Percentiles rank a stretch among this genome's conserved stretches.
These are phyloP conservation scores for Puya raimondii DNA, from an alignment of 176 grass and related monocot species.

Conservation along the genomic window DNA sequence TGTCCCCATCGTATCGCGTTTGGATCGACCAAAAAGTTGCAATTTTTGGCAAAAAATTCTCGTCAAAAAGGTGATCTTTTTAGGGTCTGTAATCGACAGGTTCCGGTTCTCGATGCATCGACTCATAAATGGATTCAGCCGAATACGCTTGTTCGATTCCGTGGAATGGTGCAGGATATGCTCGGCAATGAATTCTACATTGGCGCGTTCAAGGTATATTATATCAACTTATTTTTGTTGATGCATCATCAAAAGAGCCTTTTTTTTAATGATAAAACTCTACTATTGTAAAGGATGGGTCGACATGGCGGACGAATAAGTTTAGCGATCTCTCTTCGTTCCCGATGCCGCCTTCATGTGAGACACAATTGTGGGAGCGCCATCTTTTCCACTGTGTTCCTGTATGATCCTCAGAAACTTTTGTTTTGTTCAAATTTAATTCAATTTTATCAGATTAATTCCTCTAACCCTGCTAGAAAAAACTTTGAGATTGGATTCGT, in stretches of 20 bases:
- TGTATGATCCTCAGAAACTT: constrained; percentile 29
- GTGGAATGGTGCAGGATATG: constrained; percentile 97
- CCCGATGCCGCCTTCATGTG: constrained; percentile 41
- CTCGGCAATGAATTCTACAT: constrained; percentile 80
- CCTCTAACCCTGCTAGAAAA: too few species aligned
- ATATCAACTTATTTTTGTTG: not conserved
- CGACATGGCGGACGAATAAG: constrained; percentile 90
- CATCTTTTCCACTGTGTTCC: constrained; percentile 77
- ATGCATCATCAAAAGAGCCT: too few species aligned
- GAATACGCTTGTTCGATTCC: constrained; percentile 76
- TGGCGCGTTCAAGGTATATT: constrained; percentile 76
- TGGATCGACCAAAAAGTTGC: not conserved
- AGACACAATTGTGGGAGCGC: constrained; percentile 83
- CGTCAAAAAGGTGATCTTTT: not conserved
- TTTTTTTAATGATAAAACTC: not conserved
- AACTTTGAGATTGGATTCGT: too few species aligned
- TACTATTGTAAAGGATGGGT: constrained; percentile 44
- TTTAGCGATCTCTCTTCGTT: constrained; percentile 57
- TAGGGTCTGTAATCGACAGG: constrained; percentile 16
- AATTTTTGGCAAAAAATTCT: not conserved
- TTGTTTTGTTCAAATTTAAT: not conserved
- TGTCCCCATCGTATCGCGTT: not conserved
- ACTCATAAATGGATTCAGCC: constrained; percentile 59
- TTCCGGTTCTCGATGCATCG: constrained; percentile 62
- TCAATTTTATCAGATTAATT: too few species aligned